Base-by-base conservation (phyloP, 345 rosid genomes). In the Camelina neglecta region DNA sequence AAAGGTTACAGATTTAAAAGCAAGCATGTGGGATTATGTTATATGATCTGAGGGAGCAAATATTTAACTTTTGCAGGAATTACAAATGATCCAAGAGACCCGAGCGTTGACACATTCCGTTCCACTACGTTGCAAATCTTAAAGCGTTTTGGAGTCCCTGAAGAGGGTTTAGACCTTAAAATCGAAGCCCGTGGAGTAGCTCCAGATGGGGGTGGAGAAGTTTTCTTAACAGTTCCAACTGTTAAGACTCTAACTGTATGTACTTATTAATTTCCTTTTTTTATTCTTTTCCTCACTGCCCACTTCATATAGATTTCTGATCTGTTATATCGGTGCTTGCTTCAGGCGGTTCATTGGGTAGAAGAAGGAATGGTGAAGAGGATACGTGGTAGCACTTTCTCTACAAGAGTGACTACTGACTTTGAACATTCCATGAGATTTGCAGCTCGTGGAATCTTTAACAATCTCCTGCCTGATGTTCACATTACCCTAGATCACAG, bases 311-410 rank as follows among this genome's bases (percentile, higher is more conserved):
- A 36, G 71, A 24, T 58, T 35, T 65, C 62, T 77, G 29, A 71
- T 78, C 49, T 49, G 56, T 67, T 33, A 16, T 72, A 16, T 67
- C 0, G 21, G 26, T 59, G 81, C 55, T 67, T 59, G 81, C 55
- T 67, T 65, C 86, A 93, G 99, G 88, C 92, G 20, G 86, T 88
- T 48, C 68, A 74, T 18, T 93, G 97, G 98, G 71, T 81, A 13
- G 93, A 96, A 48, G 96, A 91, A 81, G 98, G 98, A 67, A 89
- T 89, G 97, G 92, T 89, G 35, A 93, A 86, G 83, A 89, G 86
- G 85, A 93, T 96, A 74, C 89, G 99, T 81, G 97, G 98, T 60
- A 65, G 55, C 23, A 86, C 94, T 67, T 96, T 88, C 82, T 93
- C 98, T 26, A 62, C 92, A 71, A 88, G 81, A 81, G 99, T 93